These are phyloP conservation scores for Acarospora socialis DNA, from an alignment of 2,329 filamentous ascomycete genomes.

Conservation along the genomic window DNA sequence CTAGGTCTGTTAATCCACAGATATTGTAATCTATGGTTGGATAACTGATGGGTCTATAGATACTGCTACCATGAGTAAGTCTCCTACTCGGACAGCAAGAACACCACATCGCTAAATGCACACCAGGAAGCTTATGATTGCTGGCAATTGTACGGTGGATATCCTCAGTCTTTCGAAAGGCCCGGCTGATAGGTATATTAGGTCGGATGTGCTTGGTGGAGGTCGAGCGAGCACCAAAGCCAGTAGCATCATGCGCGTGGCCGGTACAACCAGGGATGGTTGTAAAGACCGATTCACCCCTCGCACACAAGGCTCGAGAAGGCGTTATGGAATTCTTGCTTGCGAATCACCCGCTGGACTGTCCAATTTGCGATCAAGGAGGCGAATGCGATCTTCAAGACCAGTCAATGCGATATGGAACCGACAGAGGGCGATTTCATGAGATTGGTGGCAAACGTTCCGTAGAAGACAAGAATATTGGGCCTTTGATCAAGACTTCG, in stretches of 20 bases:
- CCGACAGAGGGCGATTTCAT: constrained; percentile 91
- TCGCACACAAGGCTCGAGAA: constrained; percentile 94
- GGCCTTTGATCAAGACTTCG: constrained; percentile 93
- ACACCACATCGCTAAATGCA: constrained; percentile 6
- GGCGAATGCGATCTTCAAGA: constrained; percentile 98
- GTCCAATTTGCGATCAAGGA: constrained; percentile 96
- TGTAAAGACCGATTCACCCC: constrained; percentile 92
- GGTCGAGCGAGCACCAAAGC: constrained; percentile 91
- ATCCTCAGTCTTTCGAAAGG: not conserved
- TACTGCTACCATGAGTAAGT: constrained; percentile 97
- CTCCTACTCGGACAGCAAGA: constrained; percentile 15
- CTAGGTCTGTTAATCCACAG: constrained; percentile 44
- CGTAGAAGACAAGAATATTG: constrained; percentile 98
- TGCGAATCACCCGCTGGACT: constrained; percentile 91
- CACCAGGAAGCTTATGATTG: constrained; percentile 86
- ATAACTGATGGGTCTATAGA: constrained; percentile 37
- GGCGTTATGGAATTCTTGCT: constrained; percentile 98
- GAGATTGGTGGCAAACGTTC: constrained; percentile 91
- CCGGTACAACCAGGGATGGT: constrained; percentile 98
- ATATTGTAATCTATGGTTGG: not conserved
- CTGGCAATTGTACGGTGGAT: constrained; percentile 62
- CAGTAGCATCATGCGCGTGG: constrained; percentile 96
- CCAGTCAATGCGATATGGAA: constrained; percentile 97
- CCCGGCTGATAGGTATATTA: constrained; percentile 14
- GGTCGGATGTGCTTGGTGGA: constrained; percentile 96